Evolutionary conservation across 495 filamentous ascomycete species (phyloP).

Genomic region (Tuber calosporum): DNA sequence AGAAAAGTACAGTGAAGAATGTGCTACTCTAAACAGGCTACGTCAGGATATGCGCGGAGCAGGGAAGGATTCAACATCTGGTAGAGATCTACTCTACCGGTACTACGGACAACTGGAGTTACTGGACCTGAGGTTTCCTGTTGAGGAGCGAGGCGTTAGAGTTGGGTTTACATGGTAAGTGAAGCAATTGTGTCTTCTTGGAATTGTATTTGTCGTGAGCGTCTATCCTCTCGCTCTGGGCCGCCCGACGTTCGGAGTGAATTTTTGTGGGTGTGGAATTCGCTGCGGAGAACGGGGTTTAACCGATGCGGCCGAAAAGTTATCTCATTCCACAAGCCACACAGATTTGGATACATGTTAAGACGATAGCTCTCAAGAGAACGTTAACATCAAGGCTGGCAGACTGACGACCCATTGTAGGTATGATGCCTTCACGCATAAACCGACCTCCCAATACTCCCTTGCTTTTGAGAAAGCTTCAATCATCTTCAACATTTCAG

Average conservation of each 20-base stretch:
- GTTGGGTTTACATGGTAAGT: conserved; percentile 94
- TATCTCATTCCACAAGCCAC: not conserved
- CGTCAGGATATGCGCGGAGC: conserved; percentile 98
- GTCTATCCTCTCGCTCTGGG: not conserved
- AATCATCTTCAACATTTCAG: conserved; percentile 99
- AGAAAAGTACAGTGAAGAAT: conserved; percentile 89
- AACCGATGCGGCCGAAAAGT: not conserved
- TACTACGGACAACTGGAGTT: conserved; percentile 97
- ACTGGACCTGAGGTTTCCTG: conserved; percentile 87
- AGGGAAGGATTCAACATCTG: conserved; percentile 91
- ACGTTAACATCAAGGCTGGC: conserved; percentile 16
- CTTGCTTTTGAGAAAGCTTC: conserved; percentile 97
- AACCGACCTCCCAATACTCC: conserved; percentile 88
- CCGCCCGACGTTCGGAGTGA: not conserved
- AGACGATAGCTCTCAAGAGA: conserved; percentile 1
- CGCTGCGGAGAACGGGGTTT: not conserved
- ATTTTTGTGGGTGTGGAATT: conserved; percentile 2
- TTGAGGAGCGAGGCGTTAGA: conserved; percentile 98
- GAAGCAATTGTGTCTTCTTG: conserved; percentile 16
- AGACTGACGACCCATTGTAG: conserved; percentile 46
- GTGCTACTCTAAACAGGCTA: conserved; percentile 88
- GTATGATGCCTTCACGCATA: conserved; percentile 98
- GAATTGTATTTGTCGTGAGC: not conserved
- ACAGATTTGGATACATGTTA: not conserved
- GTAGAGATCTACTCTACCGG: conserved; percentile 86